Base-by-base conservation (phyloP, 228 moss, liverwort and hornwort genomes). In the Sphagnum magellanicum region DNA sequence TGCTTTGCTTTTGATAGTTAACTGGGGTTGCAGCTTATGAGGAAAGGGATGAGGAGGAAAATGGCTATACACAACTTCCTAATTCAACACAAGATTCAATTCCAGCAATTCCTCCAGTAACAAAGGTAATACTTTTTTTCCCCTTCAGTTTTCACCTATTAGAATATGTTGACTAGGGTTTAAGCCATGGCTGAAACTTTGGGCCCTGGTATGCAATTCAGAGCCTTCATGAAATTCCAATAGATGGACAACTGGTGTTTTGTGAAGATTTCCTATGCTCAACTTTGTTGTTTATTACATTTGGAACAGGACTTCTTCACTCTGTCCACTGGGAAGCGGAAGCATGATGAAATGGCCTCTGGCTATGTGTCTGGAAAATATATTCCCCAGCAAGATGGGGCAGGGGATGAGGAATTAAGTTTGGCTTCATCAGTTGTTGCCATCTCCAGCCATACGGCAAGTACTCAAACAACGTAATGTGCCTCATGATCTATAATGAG, bases 31-130 rank as follows among this genome's bases (percentile, higher is more conserved):
- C 55, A 55, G 55, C 55, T 8, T 55, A 55, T 12, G 55, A 55
- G 55, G 55, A 55, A 12, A 12, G 8, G 55, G 55, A 55, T 55
- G 95, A 89, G 59, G 96, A 81, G 61, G 91, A 81, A 5, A 81
- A 80, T 59, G 86, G 75, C 47, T 32, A 70, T 48, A 75, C 76
- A 60, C 91, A 90, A 74, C 73, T 81, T 66, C 96, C 96, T 65
- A 71, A 71, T 10, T 81, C 91, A 60, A 79, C 75, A n/a, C 86
- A 79, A 73, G 79, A 49, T 50, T 66, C 69, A 48, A 64, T 13
- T 4, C 48, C 64, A 8, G 9, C 12, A 12, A 55, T 8, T 64
- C 86, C 83, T 71, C 95, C 97, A 70, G 73, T 97, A 9, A 97
- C 93, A 10, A 91, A 96, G 86, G 95, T 95, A 73, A 59, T 50